phyloP scores from a whole-genome alignment of 768 basidiomycete genomes.

The Termitomyces bulborhizus region DNA sequence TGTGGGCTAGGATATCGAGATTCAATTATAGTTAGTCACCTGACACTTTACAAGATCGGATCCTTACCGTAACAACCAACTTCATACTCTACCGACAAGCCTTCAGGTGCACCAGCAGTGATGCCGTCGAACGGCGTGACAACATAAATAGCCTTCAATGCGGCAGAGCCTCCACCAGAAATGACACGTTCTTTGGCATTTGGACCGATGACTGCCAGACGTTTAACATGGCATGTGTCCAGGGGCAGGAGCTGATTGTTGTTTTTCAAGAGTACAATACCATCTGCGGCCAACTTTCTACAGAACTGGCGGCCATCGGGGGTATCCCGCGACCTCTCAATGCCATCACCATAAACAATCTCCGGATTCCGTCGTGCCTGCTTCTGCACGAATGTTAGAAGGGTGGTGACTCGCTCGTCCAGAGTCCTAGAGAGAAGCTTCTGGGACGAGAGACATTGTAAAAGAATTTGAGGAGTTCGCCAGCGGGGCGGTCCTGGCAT shows the following conservation, averaged over 20 bases:
- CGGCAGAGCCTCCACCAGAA: conserved; percentile 76
- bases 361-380: conserved; percentile 50
- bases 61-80: conserved; percentile 61
- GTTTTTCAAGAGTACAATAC: conserved; percentile 68
- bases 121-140: conserved; percentile 62
- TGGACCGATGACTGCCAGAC: conserved; percentile 62
- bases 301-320: conserved; percentile 46
- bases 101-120: conserved; percentile 38
- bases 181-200: conserved; percentile 61
- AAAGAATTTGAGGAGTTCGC: conserved; percentile 41
- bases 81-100: conserved; percentile 45
- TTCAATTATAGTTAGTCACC: neutral
- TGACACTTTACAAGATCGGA: neutral
- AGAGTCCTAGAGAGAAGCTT: conserved; percentile 44
- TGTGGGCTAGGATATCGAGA: conserved; percentile 40
- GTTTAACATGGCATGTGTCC: conserved; percentile 28
- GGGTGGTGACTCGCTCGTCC: conserved; percentile 41
- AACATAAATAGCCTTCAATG: conserved; percentile 61
- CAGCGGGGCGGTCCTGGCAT: conserved; percentile 74
- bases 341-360: conserved; percentile 56
- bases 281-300: conserved; percentile 50
- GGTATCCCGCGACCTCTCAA: conserved; percentile 49
- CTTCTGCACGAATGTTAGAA: conserved; percentile 53
- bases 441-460: conserved; percentile 31
- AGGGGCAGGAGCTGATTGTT: conserved; percentile 49